phyloP scores from a whole-genome alignment of 768 basidiomycete genomes.

The Tricholoma flavovirens region DNA sequence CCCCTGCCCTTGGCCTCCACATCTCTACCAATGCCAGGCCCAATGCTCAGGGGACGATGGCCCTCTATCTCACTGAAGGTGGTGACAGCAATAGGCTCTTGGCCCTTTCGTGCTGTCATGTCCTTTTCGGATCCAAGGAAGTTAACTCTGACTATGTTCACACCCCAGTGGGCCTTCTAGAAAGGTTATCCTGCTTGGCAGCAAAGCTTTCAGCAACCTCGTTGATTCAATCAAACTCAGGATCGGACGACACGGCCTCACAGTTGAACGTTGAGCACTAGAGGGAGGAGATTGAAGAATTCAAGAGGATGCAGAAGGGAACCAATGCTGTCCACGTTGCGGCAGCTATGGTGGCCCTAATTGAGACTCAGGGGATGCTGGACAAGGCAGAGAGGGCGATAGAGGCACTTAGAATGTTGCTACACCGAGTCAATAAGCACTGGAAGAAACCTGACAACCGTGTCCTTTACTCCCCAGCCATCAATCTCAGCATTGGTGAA shows the following conservation, averaged over 20 bases:
- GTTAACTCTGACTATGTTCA: too few species aligned
- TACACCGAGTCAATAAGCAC: conserved; percentile 6
- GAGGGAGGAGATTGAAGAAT: conserved; percentile 16
- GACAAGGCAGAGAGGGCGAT: conserved; percentile 12
- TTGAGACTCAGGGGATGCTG: conserved; percentile 7
- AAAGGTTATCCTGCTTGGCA: neutral
- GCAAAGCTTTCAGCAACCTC: conserved; percentile 19
- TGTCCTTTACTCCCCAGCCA: conserved; percentile 11
- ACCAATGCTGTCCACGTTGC: conserved; percentile 8
- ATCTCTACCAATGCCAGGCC: neutral
- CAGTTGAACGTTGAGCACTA: conserved; percentile 13
- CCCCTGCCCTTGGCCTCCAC: conserved; percentile 9
- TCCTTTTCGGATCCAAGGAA: conserved; percentile 13
- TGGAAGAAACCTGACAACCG: conserved; percentile 17
- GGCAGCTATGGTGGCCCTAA: neutral
- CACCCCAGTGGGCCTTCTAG: too few species aligned
- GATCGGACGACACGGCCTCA: conserved; percentile 11
- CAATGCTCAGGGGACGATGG: conserved; percentile 10
- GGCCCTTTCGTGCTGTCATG: conserved; percentile 23
- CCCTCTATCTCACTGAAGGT: conserved; percentile 29
- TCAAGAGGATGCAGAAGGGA: neutral
- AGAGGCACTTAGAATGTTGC: conserved; percentile 1
- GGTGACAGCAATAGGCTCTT: conserved; percentile 22
- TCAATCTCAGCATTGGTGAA: too few species aligned
- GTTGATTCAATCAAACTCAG: conserved; percentile 23